Evolutionary conservation across 2,329 filamentous ascomycete species (phyloP), one percentile per base, ranked within the genome.

Genomic region (Aspergillus sp.): DNA sequence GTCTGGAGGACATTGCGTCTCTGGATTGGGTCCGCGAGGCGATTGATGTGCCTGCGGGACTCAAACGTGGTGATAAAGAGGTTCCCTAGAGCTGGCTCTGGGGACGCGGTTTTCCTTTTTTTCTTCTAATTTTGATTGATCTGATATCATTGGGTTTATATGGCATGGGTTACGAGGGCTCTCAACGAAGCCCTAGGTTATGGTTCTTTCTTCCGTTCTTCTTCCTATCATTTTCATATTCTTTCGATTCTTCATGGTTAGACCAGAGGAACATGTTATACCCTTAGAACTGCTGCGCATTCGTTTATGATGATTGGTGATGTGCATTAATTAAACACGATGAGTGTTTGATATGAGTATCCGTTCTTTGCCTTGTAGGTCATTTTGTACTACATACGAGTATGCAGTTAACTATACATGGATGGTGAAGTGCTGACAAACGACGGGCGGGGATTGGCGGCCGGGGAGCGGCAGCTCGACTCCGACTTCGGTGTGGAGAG

Each of bases 11-110:
- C 60, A 86, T 96, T 36, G 84, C 83, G 36, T 80, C 82, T 50
- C 79, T 82, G 52, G 80, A 84, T 14, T 99, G 92, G 91, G 89
- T 97, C 2, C 79, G 76, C 47, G 80, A 81, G 33, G 92, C 87
- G 2, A 86, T 97, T 44, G 67, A 79, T 55, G 82, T 95, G 3
- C 81, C 87, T 14, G 79, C 77, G 11, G 81, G 81, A 9, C 60
- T 85, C 60, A 75, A 74, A 64, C 74, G 76, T 61, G 73, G 79
- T 32, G 77, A 80, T 51, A 81, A 79, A 58, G 79, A 82, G 61
- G 73, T 75, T 51, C 72, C 73, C 32, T 75, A 69, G 66, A 65
- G 61, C 65, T 52, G 64, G 62, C 55, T 61, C 65, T 62, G 35
- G 35, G 35, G 35, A 38, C 47, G 53, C 36, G 38, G 49, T 50